These are phyloP conservation scores for Neurospora sublineolata DNA, from an alignment of 495 filamentous ascomycete species.

Conservation along the genomic window DNA sequence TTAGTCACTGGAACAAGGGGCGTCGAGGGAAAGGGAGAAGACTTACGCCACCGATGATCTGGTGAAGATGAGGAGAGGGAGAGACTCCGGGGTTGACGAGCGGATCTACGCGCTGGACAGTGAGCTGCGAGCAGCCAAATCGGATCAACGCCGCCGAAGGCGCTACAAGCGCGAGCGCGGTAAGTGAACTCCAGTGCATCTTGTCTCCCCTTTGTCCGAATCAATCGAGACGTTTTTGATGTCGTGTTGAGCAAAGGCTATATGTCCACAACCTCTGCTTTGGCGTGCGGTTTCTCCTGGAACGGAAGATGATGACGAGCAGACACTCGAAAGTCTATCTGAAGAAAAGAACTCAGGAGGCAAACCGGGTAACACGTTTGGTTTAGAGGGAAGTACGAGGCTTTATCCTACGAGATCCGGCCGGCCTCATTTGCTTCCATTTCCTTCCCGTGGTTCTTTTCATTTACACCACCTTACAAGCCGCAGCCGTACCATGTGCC, in stretches of 20 bases:
- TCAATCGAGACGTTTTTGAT: not conserved
- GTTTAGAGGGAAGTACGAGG: not conserved
- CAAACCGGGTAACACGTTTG: not conserved
- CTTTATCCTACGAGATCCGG: not conserved
- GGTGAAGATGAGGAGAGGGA: slow-evolving; percentile 33
- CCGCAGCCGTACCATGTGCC: not conserved
- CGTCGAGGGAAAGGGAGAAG: slow-evolving; percentile 23
- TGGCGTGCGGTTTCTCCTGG: not conserved
- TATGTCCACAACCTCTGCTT: not conserved
- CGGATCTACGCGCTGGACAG: slow-evolving; percentile 32
- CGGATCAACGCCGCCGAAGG: slow-evolving; percentile 30
- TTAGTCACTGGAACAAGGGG: not conserved
- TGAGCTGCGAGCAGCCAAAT: slow-evolving; percentile 36
- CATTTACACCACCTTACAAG: not conserved
- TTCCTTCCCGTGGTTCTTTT: not conserved
- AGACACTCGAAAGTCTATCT: not conserved
- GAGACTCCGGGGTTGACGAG: slow-evolving; percentile 27
- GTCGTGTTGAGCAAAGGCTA: not conserved
- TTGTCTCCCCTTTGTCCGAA: not conserved
- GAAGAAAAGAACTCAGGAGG: not conserved
- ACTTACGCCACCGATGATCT: slow-evolving; percentile 40
- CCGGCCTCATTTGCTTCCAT: not conserved
- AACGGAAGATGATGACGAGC: not conserved
- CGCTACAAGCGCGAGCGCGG: slow-evolving; percentile 30
- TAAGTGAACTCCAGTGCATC: slow-evolving; percentile 29